phyloP scores from a whole-genome alignment of 1,139 yeast species.

The Debaryomyces subglobosus region DNA sequence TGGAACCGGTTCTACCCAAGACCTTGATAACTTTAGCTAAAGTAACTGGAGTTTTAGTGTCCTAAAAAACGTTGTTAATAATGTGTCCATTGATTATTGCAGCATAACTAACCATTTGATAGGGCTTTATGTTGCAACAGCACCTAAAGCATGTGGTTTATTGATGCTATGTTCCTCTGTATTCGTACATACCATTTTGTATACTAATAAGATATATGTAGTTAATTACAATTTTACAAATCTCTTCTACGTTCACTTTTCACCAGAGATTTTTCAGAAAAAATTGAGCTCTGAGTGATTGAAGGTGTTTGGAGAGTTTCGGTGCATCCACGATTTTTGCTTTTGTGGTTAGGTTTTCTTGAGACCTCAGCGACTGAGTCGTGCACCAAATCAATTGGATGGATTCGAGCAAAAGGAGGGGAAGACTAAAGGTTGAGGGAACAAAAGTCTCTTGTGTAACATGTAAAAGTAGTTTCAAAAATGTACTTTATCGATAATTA shows the following conservation, averaged over 20 bases:
- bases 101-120: neutral
- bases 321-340: neutral
- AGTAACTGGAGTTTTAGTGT: constrained; percentile 95
- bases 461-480: neutral
- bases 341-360: neutral
- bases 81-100: neutral
- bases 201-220: constrained; percentile 14
- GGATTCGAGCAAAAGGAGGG: neutral
- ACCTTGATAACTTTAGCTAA: constrained; percentile 99
- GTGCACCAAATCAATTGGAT: neutral
- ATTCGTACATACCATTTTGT: constrained; percentile 28
- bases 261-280: constrained; percentile 6
- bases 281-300: constrained; percentile 12
- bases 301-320: neutral
- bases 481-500: neutral
- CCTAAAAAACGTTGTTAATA: constrained; percentile 34
- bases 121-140: neutral
- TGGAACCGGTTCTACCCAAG: constrained; percentile 99
- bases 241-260: constrained; percentile 3
- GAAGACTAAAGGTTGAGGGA: neutral
- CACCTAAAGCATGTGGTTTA: neutral
- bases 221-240: constrained; percentile 5
- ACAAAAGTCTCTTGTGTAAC: neutral
- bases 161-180: neutral
- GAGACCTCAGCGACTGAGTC: neutral